phyloP scores from a whole-genome alignment of 768 basidiomycete species.

The Termitomyces heimii region DNA sequence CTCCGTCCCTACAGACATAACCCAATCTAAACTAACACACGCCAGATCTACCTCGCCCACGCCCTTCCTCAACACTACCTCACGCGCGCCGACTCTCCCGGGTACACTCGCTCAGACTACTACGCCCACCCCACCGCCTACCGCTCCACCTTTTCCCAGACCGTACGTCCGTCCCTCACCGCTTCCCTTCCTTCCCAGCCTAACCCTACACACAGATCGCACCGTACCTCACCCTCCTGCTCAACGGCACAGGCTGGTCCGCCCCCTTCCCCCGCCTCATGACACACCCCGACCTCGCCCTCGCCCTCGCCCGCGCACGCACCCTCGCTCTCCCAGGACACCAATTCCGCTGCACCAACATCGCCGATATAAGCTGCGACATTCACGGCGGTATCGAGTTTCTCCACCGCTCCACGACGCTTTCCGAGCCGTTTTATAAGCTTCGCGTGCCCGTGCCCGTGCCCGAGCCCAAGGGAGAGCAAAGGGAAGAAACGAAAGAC shows the following conservation, averaged over 20 bases:
- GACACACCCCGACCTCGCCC: constrained; percentile 54
- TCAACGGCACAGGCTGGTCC: constrained; percentile 87
- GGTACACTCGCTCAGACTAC: constrained; percentile 64
- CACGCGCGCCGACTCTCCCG: constrained; percentile 42
- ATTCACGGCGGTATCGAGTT: constrained; percentile 89
- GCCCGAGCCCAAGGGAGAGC: not conserved
- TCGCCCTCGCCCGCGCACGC: constrained; percentile 34
- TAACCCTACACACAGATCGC: constrained; percentile 50
- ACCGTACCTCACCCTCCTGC: constrained; percentile 76
- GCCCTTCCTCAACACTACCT: constrained; percentile 68
- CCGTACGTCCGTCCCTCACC: constrained; percentile 33
- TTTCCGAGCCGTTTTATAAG: constrained; percentile 69
- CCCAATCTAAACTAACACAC: no score
- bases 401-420: constrained; percentile 67
- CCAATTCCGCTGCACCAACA: constrained; percentile 39
- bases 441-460: constrained; percentile 1
- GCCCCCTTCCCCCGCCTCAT: constrained; percentile 75
- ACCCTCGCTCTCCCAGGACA: no score
- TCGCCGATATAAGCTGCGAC: constrained; percentile 91
- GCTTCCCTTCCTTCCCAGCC: not conserved
- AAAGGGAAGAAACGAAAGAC: constrained; percentile 17
- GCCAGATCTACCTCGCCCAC: constrained; percentile 77
- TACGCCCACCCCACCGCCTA: constrained; percentile 67
- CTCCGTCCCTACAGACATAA: no score
- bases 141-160: constrained; percentile 59